Percentiles rank a stretch among this genome's conserved stretches.
Conservation (phyloP, 2,329 filamentous ascomycete genomes). For the Talaromyces sp. region DNA sequence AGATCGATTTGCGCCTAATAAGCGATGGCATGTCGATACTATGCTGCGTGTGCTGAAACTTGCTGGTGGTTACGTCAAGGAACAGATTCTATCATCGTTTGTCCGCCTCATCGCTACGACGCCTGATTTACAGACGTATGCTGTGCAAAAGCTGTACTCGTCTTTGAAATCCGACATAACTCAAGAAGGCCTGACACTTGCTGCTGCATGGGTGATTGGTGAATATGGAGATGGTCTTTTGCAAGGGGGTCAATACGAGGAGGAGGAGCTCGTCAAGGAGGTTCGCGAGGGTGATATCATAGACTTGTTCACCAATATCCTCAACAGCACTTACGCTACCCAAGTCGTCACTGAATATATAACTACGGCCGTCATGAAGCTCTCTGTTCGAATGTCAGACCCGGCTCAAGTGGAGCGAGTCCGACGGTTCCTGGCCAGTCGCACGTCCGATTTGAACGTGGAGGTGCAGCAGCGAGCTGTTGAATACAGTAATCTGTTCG, state of each 20-base stretch:
- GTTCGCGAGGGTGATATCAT: constrained; percentile 88
- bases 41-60: constrained; percentile 92
- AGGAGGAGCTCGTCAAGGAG: constrained; percentile 79
- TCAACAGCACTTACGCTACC: constrained; percentile 91
- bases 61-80: constrained; percentile 95
- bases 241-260: constrained; percentile 84
- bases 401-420: constrained; percentile 82
- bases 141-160: constrained; percentile 88
- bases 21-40: constrained; percentile 97
- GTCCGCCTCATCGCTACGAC: constrained; percentile 93
- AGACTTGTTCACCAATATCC: constrained; percentile 85
- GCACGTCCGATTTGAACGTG: constrained; percentile 85
- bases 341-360: constrained; percentile 95
- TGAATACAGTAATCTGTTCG: constrained; percentile 93
- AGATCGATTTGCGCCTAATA: constrained; percentile 92
- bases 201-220: constrained; percentile 95
- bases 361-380: constrained; percentile 88
- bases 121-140: constrained; percentile 91
- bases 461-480: constrained; percentile 95
- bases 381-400: constrained; percentile 83
- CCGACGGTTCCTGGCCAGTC: constrained; percentile 69
- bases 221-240: constrained; percentile 93
- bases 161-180: constrained; percentile 95
- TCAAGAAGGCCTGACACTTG: constrained; percentile 89
- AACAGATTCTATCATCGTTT: constrained; percentile 95